These are phyloP conservation scores for Sugiyamaella americana DNA, from an alignment of 805 yeast genomes.

Conservation along the genomic window DNA sequence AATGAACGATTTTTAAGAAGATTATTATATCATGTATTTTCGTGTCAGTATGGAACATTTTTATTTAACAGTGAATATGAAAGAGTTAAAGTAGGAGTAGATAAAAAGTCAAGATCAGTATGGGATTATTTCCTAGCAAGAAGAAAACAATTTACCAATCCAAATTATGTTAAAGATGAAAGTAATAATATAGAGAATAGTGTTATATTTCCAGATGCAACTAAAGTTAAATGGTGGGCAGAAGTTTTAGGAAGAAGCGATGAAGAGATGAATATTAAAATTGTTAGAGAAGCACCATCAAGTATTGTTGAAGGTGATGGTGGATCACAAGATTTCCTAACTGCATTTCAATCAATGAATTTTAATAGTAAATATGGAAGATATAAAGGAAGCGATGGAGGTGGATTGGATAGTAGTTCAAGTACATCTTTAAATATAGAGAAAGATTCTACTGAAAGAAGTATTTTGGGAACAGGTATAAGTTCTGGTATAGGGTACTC, in stretches of 20 bases:
- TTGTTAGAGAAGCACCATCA: neutral
- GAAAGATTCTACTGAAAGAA: neutral
- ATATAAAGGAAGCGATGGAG: no score
- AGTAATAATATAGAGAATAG: slow-evolving; percentile 25
- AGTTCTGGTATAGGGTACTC: neutral
- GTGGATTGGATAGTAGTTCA: no score
- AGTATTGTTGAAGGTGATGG: neutral
- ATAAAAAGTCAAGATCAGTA: slow-evolving; percentile 59
- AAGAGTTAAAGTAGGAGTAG: slow-evolving; percentile 39
- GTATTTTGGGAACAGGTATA: no score
- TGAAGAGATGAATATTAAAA: slow-evolving; percentile 48
- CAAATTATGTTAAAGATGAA: slow-evolving; percentile 33
- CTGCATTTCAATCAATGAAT: slow-evolving; percentile 1
- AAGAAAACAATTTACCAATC: slow-evolving; percentile 58
- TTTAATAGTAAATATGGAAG: no score
- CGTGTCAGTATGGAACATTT: slow-evolving; percentile 94
- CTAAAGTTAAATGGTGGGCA: slow-evolving; percentile 79
- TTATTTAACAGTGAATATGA: slow-evolving; percentile 70
- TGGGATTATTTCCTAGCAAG: slow-evolving; percentile 93
- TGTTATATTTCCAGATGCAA: slow-evolving; percentile 54
- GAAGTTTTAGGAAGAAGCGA: slow-evolving; percentile 74
- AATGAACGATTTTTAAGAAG: slow-evolving; percentile 84
- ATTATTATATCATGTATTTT: slow-evolving; percentile 77
- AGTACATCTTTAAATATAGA: no score
- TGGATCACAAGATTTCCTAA: neutral